phyloP scores from a whole-genome alignment of 768 basidiomycete genomes.

The Lactifluus hygrophoroides region DNA sequence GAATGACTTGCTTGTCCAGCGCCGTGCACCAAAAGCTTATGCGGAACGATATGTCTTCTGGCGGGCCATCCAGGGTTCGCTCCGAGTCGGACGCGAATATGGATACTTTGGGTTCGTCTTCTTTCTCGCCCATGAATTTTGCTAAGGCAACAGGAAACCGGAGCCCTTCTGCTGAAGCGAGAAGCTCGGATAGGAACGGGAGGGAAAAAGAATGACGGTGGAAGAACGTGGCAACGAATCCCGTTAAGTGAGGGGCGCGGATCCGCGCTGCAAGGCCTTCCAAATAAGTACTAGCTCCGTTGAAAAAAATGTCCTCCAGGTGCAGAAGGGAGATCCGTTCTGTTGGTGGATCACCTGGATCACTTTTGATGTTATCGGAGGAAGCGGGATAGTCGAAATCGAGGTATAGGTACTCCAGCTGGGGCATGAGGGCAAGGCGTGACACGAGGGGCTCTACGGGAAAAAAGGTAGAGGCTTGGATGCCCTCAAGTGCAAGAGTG shows the following conservation, averaged over 20 bases:
- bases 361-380: background rate
- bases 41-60: background rate
- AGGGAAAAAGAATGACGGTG: background rate
- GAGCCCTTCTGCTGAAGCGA: background rate
- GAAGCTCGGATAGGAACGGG: background rate
- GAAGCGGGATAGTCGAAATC: background rate
- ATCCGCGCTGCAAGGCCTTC: background rate
- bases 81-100: background rate
- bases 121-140: background rate
- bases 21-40: background rate
- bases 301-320: background rate
- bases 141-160: background rate
- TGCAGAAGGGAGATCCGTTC: background rate
- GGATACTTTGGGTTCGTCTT: background rate
- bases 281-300: background rate
- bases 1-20: background rate
- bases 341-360: constrained; percentile 17
- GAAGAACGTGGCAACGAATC: background rate
- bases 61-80: background rate
- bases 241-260: background rate
- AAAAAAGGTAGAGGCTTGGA: background rate
- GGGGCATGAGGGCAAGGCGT: background rate
- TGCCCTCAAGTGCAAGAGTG: background rate
- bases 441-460: background rate
- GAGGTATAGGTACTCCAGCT: background rate